A percentile compares a stretch with the other conserved stretches of the same genome.
Evolutionary conservation across 768 basidiomycete genomes (phyloP).

Genomic region (Trametes cubensis): DNA sequence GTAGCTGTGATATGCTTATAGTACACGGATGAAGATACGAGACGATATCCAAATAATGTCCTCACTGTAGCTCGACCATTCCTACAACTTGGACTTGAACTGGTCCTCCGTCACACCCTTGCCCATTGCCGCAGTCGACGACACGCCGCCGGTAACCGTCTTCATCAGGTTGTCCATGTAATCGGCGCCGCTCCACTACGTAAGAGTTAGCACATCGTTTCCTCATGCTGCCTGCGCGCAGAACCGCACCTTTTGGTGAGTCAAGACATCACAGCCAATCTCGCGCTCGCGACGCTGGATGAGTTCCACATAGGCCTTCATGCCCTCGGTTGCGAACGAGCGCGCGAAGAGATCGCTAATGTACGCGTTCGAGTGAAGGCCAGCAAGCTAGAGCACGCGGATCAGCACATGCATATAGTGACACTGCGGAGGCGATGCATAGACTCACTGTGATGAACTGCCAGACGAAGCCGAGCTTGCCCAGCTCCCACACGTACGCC

Average conservation of each 20-base stretch:
- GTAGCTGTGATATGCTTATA: too few relatives aligned
- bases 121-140: slow-evolving; percentile 99
- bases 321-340: slow-evolving; percentile 89
- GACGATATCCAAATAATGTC: neutral
- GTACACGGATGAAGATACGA: neutral
- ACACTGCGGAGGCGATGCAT: neutral
- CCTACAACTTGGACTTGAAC: slow-evolving; percentile 59
- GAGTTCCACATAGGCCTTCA: slow-evolving; percentile 98
- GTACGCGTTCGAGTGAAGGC: slow-evolving; percentile 96
- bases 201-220: neutral
- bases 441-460: slow-evolving; percentile 94
- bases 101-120: slow-evolving; percentile 92
- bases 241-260: slow-evolving; percentile 82
- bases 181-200: slow-evolving; percentile 92
- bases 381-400: slow-evolving; percentile 68
- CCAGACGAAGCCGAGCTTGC: slow-evolving; percentile 96
- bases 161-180: slow-evolving; percentile 90
- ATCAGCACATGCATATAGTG: neutral
- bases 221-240: neutral
- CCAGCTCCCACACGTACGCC: slow-evolving; percentile 88
- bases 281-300: slow-evolving; percentile 92
- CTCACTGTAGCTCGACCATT: neutral
- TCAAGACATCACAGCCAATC: slow-evolving; percentile 92
- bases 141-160: slow-evolving; percentile 96
- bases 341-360: slow-evolving; percentile 93